Conservation (phyloP, 345 rosid genomes). For the Bruguiera gymnorhiza region DNA sequence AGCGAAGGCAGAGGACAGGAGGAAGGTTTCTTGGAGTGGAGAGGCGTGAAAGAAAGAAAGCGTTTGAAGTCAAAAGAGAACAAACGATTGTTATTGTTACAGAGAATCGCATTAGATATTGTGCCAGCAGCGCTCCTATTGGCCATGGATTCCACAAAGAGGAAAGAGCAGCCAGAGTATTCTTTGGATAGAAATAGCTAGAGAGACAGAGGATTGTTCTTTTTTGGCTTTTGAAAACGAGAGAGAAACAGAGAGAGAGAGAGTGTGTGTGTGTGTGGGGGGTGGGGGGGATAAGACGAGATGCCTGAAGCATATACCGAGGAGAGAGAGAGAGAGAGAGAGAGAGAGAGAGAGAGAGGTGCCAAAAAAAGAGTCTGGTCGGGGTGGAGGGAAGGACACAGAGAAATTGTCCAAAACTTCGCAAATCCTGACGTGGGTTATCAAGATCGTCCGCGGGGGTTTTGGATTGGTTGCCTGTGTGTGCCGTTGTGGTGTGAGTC, state of each 20-base stretch:
- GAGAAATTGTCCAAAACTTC: too few relatives aligned
- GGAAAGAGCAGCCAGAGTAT: not conserved
- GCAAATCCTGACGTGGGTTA: not conserved
- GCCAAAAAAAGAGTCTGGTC: not conserved
- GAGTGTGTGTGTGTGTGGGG: not conserved
- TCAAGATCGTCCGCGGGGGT: too few relatives aligned
- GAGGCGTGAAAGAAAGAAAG: conserved; percentile 29
- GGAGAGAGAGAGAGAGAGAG: not conserved
- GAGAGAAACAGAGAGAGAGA: not conserved
- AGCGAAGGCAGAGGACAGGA: conserved; percentile 27
- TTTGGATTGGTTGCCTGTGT: too few relatives aligned
- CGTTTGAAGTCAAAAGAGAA: conserved; percentile 27
- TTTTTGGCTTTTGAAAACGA: not conserved
- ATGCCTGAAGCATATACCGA: conserved; percentile 70
- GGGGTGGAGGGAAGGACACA: not conserved
- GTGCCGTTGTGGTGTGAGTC: too few relatives aligned
- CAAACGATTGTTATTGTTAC: not conserved
- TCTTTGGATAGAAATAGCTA: not conserved
- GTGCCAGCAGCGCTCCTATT: conserved; percentile 28
- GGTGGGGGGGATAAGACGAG: conserved; percentile 43
- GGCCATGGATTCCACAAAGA: conserved; percentile 34
- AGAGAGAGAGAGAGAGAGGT: not conserved
- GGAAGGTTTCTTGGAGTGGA: conserved; percentile 13
- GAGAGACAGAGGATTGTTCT: not conserved
- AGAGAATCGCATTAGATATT: conserved; percentile 15